Percentiles rank a stretch among this genome's conserved stretches.
Conservation (phyloP, 257 asterid genomes). For the Solanum neorickii region DNA sequence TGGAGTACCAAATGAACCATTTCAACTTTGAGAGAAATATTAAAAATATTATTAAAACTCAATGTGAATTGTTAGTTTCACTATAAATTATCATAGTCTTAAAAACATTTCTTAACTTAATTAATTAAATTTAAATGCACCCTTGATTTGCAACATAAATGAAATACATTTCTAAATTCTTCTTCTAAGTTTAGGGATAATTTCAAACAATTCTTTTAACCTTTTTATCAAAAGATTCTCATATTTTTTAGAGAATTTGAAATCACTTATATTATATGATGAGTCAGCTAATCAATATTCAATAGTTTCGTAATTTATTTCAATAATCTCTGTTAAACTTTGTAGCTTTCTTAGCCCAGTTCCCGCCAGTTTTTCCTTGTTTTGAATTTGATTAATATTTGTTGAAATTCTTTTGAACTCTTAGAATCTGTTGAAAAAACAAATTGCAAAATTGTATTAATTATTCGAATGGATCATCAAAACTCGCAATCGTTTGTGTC, state of each 20-base stretch:
- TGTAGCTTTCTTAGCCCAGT: not conserved
- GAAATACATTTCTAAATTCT: not conserved
- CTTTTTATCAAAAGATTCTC: not conserved
- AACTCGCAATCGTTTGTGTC: conserved; percentile 1
- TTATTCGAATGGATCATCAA: not conserved
- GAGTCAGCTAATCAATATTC: too few species aligned
- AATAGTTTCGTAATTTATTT: not conserved
- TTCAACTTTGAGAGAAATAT: not conserved
- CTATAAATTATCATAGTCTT: too few species aligned
- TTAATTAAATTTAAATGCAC: not conserved
- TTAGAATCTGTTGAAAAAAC: not conserved
- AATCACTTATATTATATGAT: too few species aligned
- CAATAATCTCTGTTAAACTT: too few species aligned
- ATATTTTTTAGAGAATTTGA: too few species aligned
- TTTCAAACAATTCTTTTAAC: not conserved
- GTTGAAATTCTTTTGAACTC: not conserved
- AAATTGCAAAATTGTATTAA: not conserved
- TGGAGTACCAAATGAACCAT: not conserved
- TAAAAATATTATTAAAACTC: too few species aligned
- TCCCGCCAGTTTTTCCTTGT: not conserved
- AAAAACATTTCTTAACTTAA: too few species aligned
- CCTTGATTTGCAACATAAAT: not conserved
- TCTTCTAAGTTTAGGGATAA: too few species aligned
- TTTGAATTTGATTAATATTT: not conserved
- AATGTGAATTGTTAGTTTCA: not conserved